Evolutionary conservation across 1,284 basidiomycete genomes (phyloP).

Genomic region (Vanrija humicola): DNA sequence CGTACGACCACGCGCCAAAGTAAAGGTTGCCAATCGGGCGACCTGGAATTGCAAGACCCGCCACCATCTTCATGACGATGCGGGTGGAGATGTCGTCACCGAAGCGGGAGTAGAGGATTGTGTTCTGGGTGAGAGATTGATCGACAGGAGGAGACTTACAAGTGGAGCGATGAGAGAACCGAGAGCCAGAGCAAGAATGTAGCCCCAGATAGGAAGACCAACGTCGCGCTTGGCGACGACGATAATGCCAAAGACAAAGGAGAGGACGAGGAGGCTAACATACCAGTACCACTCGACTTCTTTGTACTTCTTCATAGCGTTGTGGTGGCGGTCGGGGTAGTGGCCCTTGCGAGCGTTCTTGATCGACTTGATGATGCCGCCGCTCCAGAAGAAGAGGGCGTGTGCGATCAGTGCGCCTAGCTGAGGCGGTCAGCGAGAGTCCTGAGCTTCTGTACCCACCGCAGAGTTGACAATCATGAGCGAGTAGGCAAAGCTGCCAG

Average conservation of each 20-base stretch:
- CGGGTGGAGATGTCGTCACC: slow-evolving; percentile 25
- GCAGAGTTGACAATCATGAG: slow-evolving; percentile 50
- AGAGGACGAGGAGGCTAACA: slow-evolving; percentile 10
- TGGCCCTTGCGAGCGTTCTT: slow-evolving; percentile 52
- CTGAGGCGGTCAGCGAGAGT: slow-evolving; percentile 15
- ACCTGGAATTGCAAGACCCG: slow-evolving; percentile 21
- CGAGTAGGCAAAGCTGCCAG: slow-evolving; percentile 57
- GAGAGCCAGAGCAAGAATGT: slow-evolving; percentile 21
- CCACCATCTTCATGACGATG: slow-evolving; percentile 25
- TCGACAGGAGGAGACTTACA: too few relatives aligned
- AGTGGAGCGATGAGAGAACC: slow-evolving; percentile 24
- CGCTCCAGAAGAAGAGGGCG: slow-evolving; percentile 41
- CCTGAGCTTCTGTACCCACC: too few relatives aligned
- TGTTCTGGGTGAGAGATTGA: not conserved
- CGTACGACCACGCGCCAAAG: slow-evolving; percentile 24
- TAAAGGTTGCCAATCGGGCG: slow-evolving; percentile 26
- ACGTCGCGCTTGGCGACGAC: slow-evolving; percentile 21
- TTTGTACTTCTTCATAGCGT: slow-evolving; percentile 36
- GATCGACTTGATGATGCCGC: slow-evolving; percentile 50
- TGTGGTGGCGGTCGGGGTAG: slow-evolving; percentile 59
- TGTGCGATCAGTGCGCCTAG: slow-evolving; percentile 64
- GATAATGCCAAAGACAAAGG: slow-evolving; percentile 23
- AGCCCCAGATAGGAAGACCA: slow-evolving; percentile 20
- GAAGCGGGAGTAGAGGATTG: slow-evolving; percentile 21
- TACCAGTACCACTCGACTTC: slow-evolving; percentile 40